Evolutionary conservation across 179 eudicot genomes (phyloP).

Genomic region (Beta corolliflora): DNA sequence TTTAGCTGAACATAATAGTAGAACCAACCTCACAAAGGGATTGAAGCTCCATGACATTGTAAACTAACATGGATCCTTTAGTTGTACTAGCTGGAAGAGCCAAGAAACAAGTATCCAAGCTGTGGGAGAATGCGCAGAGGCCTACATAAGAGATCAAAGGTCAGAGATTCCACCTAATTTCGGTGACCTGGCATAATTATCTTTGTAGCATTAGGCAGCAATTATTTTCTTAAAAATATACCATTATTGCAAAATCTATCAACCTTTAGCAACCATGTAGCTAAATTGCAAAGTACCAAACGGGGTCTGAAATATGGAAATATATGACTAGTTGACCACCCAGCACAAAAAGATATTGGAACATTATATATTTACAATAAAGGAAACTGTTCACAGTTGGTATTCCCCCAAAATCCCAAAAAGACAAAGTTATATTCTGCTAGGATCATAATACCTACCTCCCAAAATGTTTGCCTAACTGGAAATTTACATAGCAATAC

Average conservation of each 20-base stretch:
- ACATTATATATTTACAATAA: not conserved
- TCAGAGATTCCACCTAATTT: not conserved
- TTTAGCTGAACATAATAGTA: not conserved
- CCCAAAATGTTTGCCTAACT: not conserved
- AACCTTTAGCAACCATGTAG: not conserved
- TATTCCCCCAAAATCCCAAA: not conserved
- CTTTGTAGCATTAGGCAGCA: too few relatives aligned
- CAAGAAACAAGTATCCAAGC: slow-evolving; percentile 74
- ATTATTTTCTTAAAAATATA: too few relatives aligned
- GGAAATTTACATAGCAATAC: not conserved
- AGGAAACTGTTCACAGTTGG: not conserved
- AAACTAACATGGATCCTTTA: slow-evolving; percentile 77
- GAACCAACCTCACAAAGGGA: slow-evolving; percentile 77
- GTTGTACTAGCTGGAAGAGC: slow-evolving; percentile 88
- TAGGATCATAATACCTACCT: not conserved
- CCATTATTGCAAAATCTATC: not conserved
- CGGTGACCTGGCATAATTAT: too few relatives aligned
- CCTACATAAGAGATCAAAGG: slow-evolving; percentile 40
- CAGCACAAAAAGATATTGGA: not conserved
- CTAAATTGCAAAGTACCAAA: not conserved
- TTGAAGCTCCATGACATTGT: slow-evolving; percentile 83
- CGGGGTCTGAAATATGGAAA: not conserved
- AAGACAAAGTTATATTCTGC: not conserved
- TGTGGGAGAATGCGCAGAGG: slow-evolving; percentile 87
- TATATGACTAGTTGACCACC: not conserved